These are phyloP conservation scores for Eutypella sp. DNA, from an alignment of 2,329 filamentous ascomycete species.

Conservation along the genomic window DNA sequence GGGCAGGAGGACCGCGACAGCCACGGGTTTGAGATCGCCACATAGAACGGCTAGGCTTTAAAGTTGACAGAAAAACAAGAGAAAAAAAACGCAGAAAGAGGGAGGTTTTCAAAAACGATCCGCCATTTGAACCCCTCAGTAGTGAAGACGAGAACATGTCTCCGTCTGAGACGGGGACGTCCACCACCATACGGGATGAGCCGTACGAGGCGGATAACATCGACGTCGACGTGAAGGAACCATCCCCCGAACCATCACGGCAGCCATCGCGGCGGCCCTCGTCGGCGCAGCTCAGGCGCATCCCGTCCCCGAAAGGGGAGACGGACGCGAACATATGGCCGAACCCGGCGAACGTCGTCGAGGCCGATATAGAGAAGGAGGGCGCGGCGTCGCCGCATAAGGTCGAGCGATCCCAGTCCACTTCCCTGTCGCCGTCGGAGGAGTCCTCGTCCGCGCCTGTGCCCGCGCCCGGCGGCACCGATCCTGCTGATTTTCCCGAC, in stretches of 20 bases:
- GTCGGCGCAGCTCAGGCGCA: neutral
- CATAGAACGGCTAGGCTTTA: too few relatives aligned
- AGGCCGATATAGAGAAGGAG: conserved; percentile 30
- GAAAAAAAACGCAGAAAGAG: too few relatives aligned
- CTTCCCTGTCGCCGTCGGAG: too few relatives aligned
- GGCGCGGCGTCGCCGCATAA: conserved; percentile 5
- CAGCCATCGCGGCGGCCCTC: too few relatives aligned
- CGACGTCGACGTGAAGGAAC: too few relatives aligned
- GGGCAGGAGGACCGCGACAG: too few relatives aligned
- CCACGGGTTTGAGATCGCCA: too few relatives aligned
- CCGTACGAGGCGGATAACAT: neutral
- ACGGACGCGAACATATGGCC: conserved; percentile 31
- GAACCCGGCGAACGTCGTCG: conserved; percentile 24
- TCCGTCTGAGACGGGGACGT: conserved; percentile 1
- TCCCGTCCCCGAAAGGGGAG: conserved; percentile 21
- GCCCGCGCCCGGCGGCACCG: conserved; percentile 28
- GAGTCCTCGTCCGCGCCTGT: too few relatives aligned
- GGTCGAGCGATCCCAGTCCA: too few relatives aligned
- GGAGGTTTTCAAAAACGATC: too few relatives aligned
- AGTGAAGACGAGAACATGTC: neutral
- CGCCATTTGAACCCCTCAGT: too few relatives aligned
- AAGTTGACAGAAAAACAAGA: too few relatives aligned
- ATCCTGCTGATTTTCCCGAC: conserved; percentile 53
- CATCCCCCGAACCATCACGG: neutral
- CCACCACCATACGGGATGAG: conserved; percentile 1